Percentiles rank a stretch among this genome's conserved stretches.
These are phyloP conservation scores for Macrophomina tecta DNA, from an alignment of 2,329 filamentous ascomycete species.

Conservation along the genomic window DNA sequence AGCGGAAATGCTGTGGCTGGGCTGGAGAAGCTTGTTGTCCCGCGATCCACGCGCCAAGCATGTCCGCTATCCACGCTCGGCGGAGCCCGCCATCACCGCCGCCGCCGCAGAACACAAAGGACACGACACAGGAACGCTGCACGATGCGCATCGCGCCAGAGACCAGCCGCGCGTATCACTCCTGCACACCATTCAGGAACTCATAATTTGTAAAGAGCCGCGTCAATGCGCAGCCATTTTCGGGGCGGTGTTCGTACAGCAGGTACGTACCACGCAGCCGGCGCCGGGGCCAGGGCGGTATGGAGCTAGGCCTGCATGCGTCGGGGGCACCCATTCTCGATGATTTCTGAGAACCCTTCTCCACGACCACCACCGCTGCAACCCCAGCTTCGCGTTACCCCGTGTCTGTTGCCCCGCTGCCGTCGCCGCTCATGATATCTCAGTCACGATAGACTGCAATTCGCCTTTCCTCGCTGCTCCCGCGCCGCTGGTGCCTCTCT, in stretches of 20 bases:
- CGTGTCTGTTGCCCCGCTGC: not conserved
- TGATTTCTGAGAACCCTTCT: constrained; percentile 58
- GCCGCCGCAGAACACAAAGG: not conserved
- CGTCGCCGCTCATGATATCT: constrained; percentile 17
- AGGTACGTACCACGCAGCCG: constrained; percentile 21
- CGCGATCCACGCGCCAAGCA: constrained; percentile 25
- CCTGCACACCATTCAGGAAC: too few species aligned
- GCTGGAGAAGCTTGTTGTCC: constrained; percentile 24
- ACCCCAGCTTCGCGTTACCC: not conserved
- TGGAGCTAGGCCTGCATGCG: constrained; percentile 25
- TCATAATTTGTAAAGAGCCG: not conserved
- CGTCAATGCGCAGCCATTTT: not conserved
- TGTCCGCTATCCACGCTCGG: not conserved
- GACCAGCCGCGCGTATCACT: too few species aligned
- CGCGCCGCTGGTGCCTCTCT: constrained; percentile 1
- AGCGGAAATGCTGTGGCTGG: constrained; percentile 24
- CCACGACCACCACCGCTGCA: constrained; percentile 51
- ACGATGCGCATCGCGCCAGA: too few species aligned
- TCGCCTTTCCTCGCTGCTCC: constrained; percentile 18
- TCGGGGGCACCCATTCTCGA: constrained; percentile 23
- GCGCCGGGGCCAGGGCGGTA: constrained; percentile 6
- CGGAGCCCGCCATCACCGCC: not conserved
- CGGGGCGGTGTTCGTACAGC: not conserved
- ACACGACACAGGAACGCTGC: not conserved
- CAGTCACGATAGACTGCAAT: constrained; percentile 17